Percentiles rank a stretch among this genome's conserved stretches.
Conservation (phyloP, 495 filamentous ascomycete genomes). For the Cercophora sp. region DNA sequence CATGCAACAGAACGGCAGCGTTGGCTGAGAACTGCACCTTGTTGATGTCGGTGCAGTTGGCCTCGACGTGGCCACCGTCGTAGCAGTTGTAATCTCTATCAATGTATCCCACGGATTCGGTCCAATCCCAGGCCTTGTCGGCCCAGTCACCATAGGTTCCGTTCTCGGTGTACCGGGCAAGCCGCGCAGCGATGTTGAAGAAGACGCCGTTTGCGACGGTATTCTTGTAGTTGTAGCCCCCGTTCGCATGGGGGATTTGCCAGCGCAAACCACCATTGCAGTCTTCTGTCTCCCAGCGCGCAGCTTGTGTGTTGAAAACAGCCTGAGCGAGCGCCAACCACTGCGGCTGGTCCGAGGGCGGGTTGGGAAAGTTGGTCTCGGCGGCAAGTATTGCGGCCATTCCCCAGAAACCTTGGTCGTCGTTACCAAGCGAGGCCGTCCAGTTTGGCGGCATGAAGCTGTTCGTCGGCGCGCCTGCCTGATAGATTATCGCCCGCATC, state of each 20-base stretch:
- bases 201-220: conserved; percentile 64
- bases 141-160: conserved; percentile 69
- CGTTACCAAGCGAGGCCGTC: conserved; percentile 59
- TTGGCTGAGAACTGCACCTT: conserved; percentile 68
- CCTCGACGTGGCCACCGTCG: conserved; percentile 51
- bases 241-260: conserved; percentile 75
- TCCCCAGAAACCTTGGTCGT: conserved; percentile 68
- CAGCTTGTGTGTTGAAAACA: conserved; percentile 70
- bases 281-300: conserved; percentile 56
- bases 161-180: conserved; percentile 70
- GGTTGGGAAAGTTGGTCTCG: conserved; percentile 60
- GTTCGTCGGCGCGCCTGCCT: conserved; percentile 50
- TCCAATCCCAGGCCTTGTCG: conserved; percentile 66
- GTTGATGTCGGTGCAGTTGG: conserved; percentile 48
- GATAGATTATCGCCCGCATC: conserved; percentile 52
- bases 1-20: conserved; percentile 61
- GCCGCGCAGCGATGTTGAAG: conserved; percentile 65
- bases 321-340: conserved; percentile 82
- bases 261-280: conserved; percentile 78
- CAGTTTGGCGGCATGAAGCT: conserved; percentile 63
- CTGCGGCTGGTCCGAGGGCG: conserved; percentile 53
- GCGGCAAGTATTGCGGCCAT: conserved; percentile 66
- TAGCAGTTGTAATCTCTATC: conserved; percentile 49
- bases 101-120: conserved; percentile 46
- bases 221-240: conserved; percentile 76